A percentile compares a stretch with the other conserved stretches of the same genome.
These are phyloP conservation scores for Cercophora newfieldiana DNA, from an alignment of 495 filamentous ascomycete genomes.

Conservation along the genomic window DNA sequence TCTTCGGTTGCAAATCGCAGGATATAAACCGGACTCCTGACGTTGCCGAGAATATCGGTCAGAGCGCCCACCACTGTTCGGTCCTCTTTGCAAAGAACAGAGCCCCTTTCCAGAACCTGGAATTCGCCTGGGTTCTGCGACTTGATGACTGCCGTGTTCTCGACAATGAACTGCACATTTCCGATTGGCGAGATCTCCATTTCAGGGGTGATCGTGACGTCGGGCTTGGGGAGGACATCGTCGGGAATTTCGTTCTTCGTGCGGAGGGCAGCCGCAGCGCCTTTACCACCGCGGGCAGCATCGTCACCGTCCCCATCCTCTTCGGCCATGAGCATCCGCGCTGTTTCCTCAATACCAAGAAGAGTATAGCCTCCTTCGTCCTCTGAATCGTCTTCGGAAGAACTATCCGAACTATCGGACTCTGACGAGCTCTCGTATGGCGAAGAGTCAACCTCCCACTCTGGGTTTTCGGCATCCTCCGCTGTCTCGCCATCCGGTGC, in stretches of 20 bases:
- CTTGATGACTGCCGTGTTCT: conserved; percentile 74
- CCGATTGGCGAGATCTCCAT: conserved; percentile 77
- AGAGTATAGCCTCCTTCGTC: conserved; percentile 56
- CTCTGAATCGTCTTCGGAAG: conserved; percentile 50
- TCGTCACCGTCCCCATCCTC: conserved; percentile 70
- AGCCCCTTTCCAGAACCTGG: conserved; percentile 78
- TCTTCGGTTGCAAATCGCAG: conserved; percentile 65
- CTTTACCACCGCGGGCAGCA: conserved; percentile 43
- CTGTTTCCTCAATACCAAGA: conserved; percentile 74
- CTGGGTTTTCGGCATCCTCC: conserved; percentile 38
- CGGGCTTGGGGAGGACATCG: conserved; percentile 68
- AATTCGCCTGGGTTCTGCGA: conserved; percentile 77
- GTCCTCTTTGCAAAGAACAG: conserved; percentile 78
- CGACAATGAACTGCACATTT: conserved; percentile 68
- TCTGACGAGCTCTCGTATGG: conserved; percentile 49
- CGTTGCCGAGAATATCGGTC: conserved; percentile 76
- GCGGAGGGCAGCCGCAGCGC: conserved; percentile 52
- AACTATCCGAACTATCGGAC: conserved; percentile 32
- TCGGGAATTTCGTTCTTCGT: conserved; percentile 75
- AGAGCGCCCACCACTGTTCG: conserved; percentile 75
- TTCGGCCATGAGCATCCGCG: conserved; percentile 74
- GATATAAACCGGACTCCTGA: conserved; percentile 79
- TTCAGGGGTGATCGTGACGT: conserved; percentile 68
- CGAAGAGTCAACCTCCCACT: conserved; percentile 67
- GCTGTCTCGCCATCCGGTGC: background rate